Evolutionary conservation across 331 rosid genomes (phyloP), one percentile per base, ranked within the genome.

Genomic region (Pyrus hybrid): DNA sequence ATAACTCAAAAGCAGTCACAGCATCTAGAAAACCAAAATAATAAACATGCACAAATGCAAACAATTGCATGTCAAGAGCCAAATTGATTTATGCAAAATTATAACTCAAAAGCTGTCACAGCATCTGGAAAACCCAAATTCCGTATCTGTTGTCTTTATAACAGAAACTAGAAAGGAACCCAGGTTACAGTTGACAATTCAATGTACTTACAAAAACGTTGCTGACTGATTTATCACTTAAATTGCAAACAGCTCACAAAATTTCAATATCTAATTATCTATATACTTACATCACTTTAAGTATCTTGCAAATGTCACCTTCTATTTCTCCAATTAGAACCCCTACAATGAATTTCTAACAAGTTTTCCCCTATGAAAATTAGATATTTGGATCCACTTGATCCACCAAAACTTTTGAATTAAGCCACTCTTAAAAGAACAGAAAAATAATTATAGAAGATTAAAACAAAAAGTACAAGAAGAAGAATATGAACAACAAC

Each of bases 401-500:
- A 9, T 37, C 45, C 45, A 37, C 45, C 13, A 2, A 9, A 37
- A 37, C 12, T 58, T 58, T 17, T 23, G 63, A 30, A 35, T 57
- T 58, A 79, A 63, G 71, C 30, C 70, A 57, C 56, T 58, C 68
- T 28, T 47, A 10, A 68, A 68, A 64, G 8, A 14, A 29, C 20
- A 53, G 20, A 21, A 12, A 80, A 26, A 68, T 30, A 65, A 16
- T 22, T 63, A 64, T 49, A 56, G 6, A 58, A 25, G 3, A 49
- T n/a, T 3, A 41, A 56, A 64, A 3, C 8, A 35, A 25, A 35
- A 67, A 23, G 72, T 3, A 62, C 8, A 37, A 51, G 2, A 16
- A 29, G 35, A 23, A 75, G 7, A 18, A 35, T 25, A 63, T 45
- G 65, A 73, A 64, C 41, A 86, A 85, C 77, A 79, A 95, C 99